Evolutionary conservation across 495 filamentous ascomycete species (phyloP).

Genomic region (Neurospora sp.): DNA sequence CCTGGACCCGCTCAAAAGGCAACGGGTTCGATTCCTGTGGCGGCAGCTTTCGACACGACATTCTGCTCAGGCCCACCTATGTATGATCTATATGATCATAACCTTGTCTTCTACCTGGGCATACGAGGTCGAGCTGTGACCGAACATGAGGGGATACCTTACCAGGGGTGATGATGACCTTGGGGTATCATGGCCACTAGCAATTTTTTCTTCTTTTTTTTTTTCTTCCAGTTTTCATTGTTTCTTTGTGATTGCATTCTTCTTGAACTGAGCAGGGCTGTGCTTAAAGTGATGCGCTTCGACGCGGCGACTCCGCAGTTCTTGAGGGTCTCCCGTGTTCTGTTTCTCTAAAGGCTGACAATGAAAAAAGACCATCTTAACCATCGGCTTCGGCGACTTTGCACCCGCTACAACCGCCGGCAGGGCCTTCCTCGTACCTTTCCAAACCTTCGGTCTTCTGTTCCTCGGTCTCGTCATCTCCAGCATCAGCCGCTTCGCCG

Average conservation of each 20-base stretch:
- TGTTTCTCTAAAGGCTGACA: background rate
- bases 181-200: background rate
- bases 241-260: no score
- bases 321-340: no score
- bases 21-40: background rate
- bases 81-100: background rate
- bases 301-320: no score
- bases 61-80: background rate
- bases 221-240: no score
- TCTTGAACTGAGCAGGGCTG: no score
- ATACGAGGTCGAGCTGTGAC: background rate
- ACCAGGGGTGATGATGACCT: background rate
- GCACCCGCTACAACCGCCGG: constrained; percentile 34
- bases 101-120: background rate
- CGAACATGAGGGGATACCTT: background rate
- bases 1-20: background rate
- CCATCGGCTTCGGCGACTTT: constrained; percentile 62
- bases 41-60: background rate
- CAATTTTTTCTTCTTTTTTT: background rate
- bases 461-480: constrained; percentile 66
- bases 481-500: constrained; percentile 55
- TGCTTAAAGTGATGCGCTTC: no score
- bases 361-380: constrained; percentile 37
- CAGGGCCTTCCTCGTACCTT: constrained; percentile 57
- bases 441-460: constrained; percentile 63